phyloP scores from a whole-genome alignment of 2,329 filamentous ascomycete species.

The Emericellopsis atlantica region DNA sequence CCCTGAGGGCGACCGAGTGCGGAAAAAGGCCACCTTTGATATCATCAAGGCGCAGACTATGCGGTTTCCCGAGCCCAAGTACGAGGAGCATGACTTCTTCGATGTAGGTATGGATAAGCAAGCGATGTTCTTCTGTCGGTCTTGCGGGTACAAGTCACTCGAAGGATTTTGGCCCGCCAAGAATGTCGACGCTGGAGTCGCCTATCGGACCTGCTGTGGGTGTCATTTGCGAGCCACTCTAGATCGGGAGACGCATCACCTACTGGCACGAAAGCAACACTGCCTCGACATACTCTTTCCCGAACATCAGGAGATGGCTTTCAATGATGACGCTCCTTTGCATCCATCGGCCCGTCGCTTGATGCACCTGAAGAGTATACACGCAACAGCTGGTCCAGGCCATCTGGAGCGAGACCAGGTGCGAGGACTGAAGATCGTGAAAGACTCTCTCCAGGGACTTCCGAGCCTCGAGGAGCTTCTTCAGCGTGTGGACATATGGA shows the following conservation, averaged over 20 bases:
- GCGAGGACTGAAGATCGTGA: constrained; percentile 8
- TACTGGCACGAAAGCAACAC: constrained; percentile 8
- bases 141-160: constrained; percentile 19
- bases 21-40: constrained; percentile 14
- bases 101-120: constrained; percentile 9
- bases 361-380: neutral
- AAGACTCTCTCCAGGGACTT: constrained; percentile 15
- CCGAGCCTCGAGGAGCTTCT: constrained; percentile 11
- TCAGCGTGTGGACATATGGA: neutral
- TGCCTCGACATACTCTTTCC: constrained; percentile 12
- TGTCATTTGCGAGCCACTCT: constrained; percentile 14
- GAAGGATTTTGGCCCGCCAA: constrained; percentile 14
- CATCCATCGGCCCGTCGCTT: too few species aligned
- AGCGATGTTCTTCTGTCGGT: constrained; percentile 15
- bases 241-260: constrained; percentile 17
- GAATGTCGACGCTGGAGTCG: neutral
- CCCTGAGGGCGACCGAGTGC: constrained; percentile 1
- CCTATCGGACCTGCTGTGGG: constrained; percentile 12
- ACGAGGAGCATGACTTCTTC: constrained; percentile 7
- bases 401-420: neutral
- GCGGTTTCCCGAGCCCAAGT: constrained; percentile 5
- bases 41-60: constrained; percentile 15
- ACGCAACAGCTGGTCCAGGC: neutral
- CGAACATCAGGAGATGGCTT: constrained; percentile 9
- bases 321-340: constrained; percentile 17